phyloP scores from a whole-genome alignment of 1,284 basidiomycete genomes.

The Amylostereum areolatum region DNA sequence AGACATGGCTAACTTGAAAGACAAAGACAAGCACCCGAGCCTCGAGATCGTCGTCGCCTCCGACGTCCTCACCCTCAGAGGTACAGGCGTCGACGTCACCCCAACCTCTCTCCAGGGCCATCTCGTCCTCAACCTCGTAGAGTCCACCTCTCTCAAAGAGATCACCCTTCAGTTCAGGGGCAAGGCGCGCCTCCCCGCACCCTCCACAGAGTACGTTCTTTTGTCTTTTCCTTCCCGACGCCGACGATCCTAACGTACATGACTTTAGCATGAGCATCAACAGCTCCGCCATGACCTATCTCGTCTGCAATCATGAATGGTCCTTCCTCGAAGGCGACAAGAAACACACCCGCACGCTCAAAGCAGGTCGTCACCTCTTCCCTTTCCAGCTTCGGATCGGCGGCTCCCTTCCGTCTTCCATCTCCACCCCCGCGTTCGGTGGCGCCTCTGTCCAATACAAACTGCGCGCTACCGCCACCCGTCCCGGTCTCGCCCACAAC shows the following conservation, averaged over 20 bases:
- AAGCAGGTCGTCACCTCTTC: conserved; percentile 83
- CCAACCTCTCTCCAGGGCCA: conserved; percentile 72
- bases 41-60: conserved; percentile 75
- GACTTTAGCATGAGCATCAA: conserved; percentile 27
- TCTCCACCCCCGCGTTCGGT: conserved; percentile 52
- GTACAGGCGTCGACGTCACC: conserved; percentile 80
- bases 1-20: conserved; percentile 39
- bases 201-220: conserved; percentile 58
- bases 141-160: conserved; percentile 82
- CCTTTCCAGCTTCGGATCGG: conserved; percentile 84
- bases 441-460: conserved; percentile 78
- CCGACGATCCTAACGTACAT: conserved; percentile 4
- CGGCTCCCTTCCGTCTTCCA: conserved; percentile 74
- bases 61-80: conserved; percentile 66
- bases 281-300: conserved; percentile 51
- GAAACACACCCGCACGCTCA: conserved; percentile 78
- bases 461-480: conserved; percentile 75
- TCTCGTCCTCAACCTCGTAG: conserved; percentile 71
- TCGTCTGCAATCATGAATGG: conserved; percentile 80
- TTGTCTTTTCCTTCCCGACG: conserved; percentile 12
- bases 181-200: conserved; percentile 69
- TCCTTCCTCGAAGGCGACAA: conserved; percentile 80
- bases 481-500: conserved; percentile 72
- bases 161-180: conserved; percentile 81
- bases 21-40: conserved; percentile 37